These are phyloP conservation scores for Pseudozyma pruni DNA, from an alignment of 1,284 basidiomycete genomes.

Conservation along the genomic window DNA sequence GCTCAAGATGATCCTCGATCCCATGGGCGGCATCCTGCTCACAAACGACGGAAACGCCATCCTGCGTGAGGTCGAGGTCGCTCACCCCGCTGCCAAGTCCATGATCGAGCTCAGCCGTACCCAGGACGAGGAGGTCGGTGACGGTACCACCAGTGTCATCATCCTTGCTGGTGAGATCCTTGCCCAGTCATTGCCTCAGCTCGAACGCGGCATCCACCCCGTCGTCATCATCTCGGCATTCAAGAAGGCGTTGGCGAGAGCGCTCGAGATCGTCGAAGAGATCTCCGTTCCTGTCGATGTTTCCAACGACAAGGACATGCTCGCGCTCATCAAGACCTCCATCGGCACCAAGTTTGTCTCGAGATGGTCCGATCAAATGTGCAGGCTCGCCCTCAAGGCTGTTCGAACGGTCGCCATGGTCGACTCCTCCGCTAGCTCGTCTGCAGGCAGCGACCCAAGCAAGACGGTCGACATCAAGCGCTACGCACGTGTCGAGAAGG, in stretches of 20 bases:
- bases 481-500: constrained; percentile 95
- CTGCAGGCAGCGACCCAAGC: constrained; percentile 21
- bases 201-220: constrained; percentile 96
- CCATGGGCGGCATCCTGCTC: constrained; percentile 69
- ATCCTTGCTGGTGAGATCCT: constrained; percentile 98
- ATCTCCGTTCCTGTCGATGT: constrained; percentile 92
- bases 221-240: constrained; percentile 98
- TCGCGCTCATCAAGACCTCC: constrained; percentile 95
- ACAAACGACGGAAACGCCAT: constrained; percentile 99
- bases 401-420: constrained; percentile 80
- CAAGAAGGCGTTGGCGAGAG: constrained; percentile 92
- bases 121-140: constrained; percentile 98
- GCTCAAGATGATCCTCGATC: constrained; percentile 98
- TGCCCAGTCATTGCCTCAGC: constrained; percentile 89
- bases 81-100: constrained; percentile 97
- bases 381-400: constrained; percentile 89
- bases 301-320: constrained; percentile 88
- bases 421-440: constrained; percentile 64
- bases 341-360: constrained; percentile 99
- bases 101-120: constrained; percentile 99
- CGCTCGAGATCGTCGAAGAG: constrained; percentile 84
- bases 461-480: constrained; percentile 94
- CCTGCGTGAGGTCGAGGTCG: constrained; percentile 95
- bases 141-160: constrained; percentile 97
- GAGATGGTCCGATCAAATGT: constrained; percentile 98